Conservation (phyloP, 2,329 filamentous ascomycete species). For the Aureobasidium vineae region DNA sequence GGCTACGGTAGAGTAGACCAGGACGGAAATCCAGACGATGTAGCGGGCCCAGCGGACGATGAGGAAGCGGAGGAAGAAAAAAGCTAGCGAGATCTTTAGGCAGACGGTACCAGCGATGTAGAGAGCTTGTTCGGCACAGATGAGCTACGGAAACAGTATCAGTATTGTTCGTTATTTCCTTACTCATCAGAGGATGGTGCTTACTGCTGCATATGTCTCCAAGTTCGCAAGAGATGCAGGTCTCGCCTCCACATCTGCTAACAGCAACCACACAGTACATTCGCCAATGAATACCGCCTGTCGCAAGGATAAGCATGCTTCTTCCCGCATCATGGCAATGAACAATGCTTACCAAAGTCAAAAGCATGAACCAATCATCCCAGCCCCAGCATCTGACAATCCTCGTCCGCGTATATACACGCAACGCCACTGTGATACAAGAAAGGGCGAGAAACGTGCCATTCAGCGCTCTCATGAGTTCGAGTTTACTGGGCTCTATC, state of each 20-base stretch:
- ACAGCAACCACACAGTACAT: not conserved
- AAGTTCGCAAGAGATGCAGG: not conserved
- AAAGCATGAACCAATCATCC: constrained; percentile 45
- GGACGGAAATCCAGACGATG: constrained; percentile 34
- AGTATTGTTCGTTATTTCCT: not conserved
- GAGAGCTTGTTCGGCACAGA: constrained; percentile 38
- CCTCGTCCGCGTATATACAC: constrained; percentile 43
- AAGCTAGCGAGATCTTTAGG: constrained; percentile 46
- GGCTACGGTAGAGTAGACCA: constrained; percentile 39
- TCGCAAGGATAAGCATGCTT: not conserved
- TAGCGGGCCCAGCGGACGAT: constrained; percentile 40
- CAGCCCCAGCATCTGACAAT: constrained; percentile 44
- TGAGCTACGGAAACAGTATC: constrained; percentile 28
- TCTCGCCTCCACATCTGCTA: constrained; percentile 4
- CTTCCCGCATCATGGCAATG: not conserved
- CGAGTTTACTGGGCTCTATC: constrained; percentile 4
- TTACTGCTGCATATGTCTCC: constrained; percentile 4
- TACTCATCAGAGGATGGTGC: not conserved
- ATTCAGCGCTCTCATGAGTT: constrained; percentile 24
- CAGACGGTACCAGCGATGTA: constrained; percentile 45
- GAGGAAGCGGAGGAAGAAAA: constrained; percentile 48
- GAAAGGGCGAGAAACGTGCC: constrained; percentile 38
- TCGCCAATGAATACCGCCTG: constrained; percentile 27
- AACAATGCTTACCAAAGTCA: constrained; percentile 40
- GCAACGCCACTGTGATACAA: constrained; percentile 42